Evolutionary conservation across 768 basidiomycete species (phyloP).

Genomic region (Suillus variegatus): DNA sequence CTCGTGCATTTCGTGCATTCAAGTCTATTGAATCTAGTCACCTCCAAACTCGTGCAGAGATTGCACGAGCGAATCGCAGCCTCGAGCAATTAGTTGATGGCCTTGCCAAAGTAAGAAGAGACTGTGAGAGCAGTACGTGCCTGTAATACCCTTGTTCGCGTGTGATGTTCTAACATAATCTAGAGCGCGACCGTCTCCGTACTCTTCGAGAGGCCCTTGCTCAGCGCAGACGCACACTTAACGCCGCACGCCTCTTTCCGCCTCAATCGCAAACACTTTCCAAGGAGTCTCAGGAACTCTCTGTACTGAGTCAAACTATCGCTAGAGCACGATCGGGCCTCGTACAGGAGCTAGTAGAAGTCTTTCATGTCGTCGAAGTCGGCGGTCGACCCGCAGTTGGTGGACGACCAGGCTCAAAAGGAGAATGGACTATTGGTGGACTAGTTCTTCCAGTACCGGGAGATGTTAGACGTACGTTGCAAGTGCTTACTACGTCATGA

Average conservation of each 20-base stretch:
- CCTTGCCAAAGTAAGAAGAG: slow-evolving; percentile 50
- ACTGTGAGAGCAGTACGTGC: slow-evolving; percentile 62
- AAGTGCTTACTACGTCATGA: slow-evolving; percentile 23
- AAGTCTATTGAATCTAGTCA: slow-evolving; percentile 45
- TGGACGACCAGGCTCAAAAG: slow-evolving; percentile 71
- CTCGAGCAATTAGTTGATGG: slow-evolving; percentile 55
- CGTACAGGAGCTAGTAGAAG: slow-evolving; percentile 81
- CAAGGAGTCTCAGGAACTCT: slow-evolving; percentile 50
- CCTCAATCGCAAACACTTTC: slow-evolving; percentile 24
- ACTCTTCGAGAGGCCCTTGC: slow-evolving; percentile 57
- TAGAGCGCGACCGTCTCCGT: slow-evolving; percentile 67
- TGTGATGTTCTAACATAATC: background rate
- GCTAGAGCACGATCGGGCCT: slow-evolving; percentile 70
- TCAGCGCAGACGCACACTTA: slow-evolving; percentile 64
- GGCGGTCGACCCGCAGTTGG: slow-evolving; percentile 77
- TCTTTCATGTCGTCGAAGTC: slow-evolving; percentile 81
- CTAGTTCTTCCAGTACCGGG: slow-evolving; percentile 81
- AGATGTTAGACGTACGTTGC: slow-evolving; percentile 64
- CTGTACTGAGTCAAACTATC: slow-evolving; percentile 52
- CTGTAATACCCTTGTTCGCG: background rate
- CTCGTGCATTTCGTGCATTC: slow-evolving; percentile 50
- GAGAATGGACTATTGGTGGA: slow-evolving; percentile 85
- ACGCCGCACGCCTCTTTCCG: slow-evolving; percentile 52
- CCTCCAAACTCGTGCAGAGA: slow-evolving; percentile 43
- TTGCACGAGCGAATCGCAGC: slow-evolving; percentile 47